Conservation (phyloP, 208 protist genomes). For the Leptomonas pyrrhocoris region DNA sequence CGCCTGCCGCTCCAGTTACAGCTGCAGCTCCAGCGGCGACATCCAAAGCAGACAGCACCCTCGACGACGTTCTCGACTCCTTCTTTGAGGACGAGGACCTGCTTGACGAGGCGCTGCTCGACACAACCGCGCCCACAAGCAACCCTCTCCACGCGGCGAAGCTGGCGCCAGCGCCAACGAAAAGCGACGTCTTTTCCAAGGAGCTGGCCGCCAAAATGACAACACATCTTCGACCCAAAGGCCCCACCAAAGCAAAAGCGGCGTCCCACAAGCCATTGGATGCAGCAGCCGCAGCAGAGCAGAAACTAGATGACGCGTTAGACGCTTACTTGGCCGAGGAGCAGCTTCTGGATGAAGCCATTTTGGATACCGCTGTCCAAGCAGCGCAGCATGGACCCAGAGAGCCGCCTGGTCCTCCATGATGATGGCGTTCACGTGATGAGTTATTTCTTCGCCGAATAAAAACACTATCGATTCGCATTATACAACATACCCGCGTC, state of each 20-base stretch:
- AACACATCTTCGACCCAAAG: slow-evolving; percentile 7
- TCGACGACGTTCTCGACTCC: slow-evolving; percentile 40
- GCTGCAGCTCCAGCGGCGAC: background rate
- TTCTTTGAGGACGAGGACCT: slow-evolving; percentile 44
- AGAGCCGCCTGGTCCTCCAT: no score
- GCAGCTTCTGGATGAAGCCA: slow-evolving; percentile 41
- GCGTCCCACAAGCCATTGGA: background rate
- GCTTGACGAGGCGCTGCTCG: slow-evolving; percentile 40
- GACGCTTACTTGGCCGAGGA: slow-evolving; percentile 41
- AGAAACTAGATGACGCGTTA: slow-evolving; percentile 32
- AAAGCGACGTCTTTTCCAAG: slow-evolving; percentile 13
- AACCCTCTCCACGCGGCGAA: background rate
- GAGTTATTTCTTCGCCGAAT: no score
- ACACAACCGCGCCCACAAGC: slow-evolving; percentile 16
- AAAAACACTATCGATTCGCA: no score
- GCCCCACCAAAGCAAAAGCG: slow-evolving; percentile 8
- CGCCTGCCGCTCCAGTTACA: background rate
- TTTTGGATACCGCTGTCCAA: slow-evolving; percentile 38
- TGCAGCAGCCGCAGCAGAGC: background rate
- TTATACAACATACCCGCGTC: no score
- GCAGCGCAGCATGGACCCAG: slow-evolving; percentile 20
- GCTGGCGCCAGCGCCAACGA: background rate
- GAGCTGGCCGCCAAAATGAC: slow-evolving; percentile 28
- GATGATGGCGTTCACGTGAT: no score
- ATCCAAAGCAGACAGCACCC: slow-evolving; percentile 16